Evolutionary conservation across 768 basidiomycete species (phyloP).

Genomic region (Rubroboletus pulcherrimus): DNA sequence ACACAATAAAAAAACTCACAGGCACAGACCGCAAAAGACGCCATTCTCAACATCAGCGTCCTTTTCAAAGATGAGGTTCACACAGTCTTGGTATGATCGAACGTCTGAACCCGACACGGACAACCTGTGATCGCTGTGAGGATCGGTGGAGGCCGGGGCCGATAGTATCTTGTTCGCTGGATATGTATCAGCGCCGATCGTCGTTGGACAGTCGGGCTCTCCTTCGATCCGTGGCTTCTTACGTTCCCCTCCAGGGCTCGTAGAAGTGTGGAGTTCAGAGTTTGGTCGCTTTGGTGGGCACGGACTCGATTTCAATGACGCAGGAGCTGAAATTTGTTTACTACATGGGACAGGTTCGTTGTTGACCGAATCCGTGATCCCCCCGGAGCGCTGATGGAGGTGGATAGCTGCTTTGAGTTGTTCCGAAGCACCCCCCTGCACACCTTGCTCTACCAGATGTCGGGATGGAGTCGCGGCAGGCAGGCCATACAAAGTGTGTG

Average conservation of each 20-base stretch:
- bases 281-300: constrained; percentile 18
- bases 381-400: not conserved
- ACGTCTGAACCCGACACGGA: constrained; percentile 9
- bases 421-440: not conserved
- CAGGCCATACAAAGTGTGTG: constrained; percentile 3
- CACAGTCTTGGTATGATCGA: constrained; percentile 43
- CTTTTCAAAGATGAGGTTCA: constrained; percentile 34
- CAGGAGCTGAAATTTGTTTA: not conserved
- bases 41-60: constrained; percentile 30
- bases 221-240: constrained; percentile 23
- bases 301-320: not conserved
- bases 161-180: not conserved
- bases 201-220: not conserved
- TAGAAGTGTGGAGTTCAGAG: constrained; percentile 5
- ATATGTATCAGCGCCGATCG: not conserved
- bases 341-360: not conserved
- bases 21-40: constrained; percentile 47
- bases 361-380: not conserved
- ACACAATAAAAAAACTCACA: constrained; percentile 35
- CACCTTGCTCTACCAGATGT: not conserved
- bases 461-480: not conserved
- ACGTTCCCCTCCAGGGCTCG: constrained; percentile 6
- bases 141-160: not conserved
- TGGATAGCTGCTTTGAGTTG: not conserved
- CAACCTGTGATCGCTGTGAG: not conserved